Conservation (phyloP, 495 filamentous ascomycete genomes). For the Tuber microsphaerosporum region DNA sequence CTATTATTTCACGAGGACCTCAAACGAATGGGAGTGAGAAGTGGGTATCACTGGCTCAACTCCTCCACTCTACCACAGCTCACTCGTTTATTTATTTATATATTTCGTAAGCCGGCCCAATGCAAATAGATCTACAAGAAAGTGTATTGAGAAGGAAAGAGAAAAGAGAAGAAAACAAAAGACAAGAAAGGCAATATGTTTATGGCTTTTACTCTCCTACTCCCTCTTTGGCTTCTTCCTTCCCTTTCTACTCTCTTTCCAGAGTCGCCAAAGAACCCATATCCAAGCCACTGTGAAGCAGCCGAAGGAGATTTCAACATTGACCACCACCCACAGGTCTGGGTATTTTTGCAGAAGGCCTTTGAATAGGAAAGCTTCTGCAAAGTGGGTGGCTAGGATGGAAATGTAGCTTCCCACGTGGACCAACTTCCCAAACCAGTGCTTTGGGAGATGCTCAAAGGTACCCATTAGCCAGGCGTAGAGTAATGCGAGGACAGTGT, state of each 20-base stretch:
- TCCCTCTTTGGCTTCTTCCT: slow-evolving; percentile 33
- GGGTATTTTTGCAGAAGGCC: slow-evolving; percentile 66
- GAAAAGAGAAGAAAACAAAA: neutral
- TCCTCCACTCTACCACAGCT: neutral
- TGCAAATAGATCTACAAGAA: neutral
- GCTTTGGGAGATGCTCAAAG: slow-evolving; percentile 56
- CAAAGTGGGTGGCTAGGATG: slow-evolving; percentile 72
- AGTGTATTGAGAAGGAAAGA: neutral
- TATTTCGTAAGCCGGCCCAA: neutral
- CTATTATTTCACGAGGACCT: neutral
- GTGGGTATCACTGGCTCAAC: neutral
- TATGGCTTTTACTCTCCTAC: slow-evolving; percentile 3
- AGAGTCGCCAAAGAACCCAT: slow-evolving; percentile 73
- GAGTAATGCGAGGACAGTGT: slow-evolving; percentile 69
- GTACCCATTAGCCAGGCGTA: slow-evolving; percentile 82
- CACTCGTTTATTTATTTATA: neutral
- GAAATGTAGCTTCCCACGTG: slow-evolving; percentile 67
- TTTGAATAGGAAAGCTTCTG: slow-evolving; percentile 54
- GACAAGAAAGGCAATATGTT: neutral
- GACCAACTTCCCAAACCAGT: slow-evolving; percentile 59
- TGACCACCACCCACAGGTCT: slow-evolving; percentile 87
- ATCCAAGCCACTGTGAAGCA: slow-evolving; percentile 82
- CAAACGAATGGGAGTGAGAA: neutral
- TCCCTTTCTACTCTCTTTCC: slow-evolving; percentile 51
- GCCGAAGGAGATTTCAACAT: slow-evolving; percentile 73